These are phyloP conservation scores for Fraxinus albicans DNA, from an alignment of 305 asterid genomes.

Conservation along the genomic window DNA sequence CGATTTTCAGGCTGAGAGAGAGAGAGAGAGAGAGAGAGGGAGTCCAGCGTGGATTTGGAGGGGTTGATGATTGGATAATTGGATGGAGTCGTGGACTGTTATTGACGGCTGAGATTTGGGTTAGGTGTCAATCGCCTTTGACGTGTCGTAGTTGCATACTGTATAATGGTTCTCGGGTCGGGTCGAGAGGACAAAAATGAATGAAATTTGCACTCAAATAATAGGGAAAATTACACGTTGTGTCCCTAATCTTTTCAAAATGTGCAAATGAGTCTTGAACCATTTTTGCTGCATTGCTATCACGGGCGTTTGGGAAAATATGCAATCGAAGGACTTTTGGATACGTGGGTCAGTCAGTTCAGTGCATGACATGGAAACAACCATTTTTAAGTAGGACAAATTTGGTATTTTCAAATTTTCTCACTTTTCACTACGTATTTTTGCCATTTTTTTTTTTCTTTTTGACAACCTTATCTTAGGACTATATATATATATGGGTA, in stretches of 20 bases:
- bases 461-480: too few relatives aligned
- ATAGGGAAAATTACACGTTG: not conserved
- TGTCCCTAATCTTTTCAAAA: not conserved
- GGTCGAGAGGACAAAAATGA: not conserved
- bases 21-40: conserved; percentile 12
- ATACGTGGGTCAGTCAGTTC: too few relatives aligned
- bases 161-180: not conserved
- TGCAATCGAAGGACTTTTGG: not conserved
- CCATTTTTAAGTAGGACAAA: not conserved
- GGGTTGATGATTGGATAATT: conserved; percentile 40
- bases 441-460: too few relatives aligned
- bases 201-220: not conserved
- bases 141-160: conserved; percentile 24
- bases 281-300: not conserved
- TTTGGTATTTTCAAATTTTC: not conserved
- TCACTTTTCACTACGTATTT: not conserved
- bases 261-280: not conserved
- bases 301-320: not conserved
- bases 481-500: too few relatives aligned
- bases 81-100: conserved; percentile 31
- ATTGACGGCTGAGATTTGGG: conserved; percentile 44
- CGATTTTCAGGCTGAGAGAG: conserved; percentile 27
- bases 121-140: conserved; percentile 10
- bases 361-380: not conserved
- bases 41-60: conserved; percentile 58